Evolutionary conservation across 1,139 yeast genomes (phyloP).

Genomic region (Arxiozyma slooffiae): DNA sequence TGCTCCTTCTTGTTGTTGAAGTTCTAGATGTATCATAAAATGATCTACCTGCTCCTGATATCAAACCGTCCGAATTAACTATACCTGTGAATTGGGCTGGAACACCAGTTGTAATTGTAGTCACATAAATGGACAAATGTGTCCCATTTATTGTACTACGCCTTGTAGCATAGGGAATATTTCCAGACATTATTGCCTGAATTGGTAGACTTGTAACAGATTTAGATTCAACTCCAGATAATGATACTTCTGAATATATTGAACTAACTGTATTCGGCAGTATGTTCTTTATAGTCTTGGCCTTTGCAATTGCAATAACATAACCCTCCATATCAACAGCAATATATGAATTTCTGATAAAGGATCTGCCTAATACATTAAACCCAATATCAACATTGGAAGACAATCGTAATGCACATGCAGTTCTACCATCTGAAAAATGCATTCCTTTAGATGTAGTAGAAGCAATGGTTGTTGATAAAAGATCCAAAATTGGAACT

Average conservation of each 20-base stretch:
- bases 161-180: conserved; percentile 41
- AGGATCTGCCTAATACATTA: conserved; percentile 52
- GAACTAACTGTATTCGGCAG: not conserved
- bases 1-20: conserved; percentile 7
- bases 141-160: conserved; percentile 13
- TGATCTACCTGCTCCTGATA: conserved; percentile 23
- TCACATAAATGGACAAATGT: conserved; percentile 26
- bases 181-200: conserved; percentile 34
- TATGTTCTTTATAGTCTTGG: conserved; percentile 12
- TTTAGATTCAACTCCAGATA: not conserved
- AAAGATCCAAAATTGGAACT: conserved; percentile 45
- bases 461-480: conserved; percentile 35
- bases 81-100: conserved; percentile 27
- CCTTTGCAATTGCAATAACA: conserved; percentile 48
- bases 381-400: conserved; percentile 47
- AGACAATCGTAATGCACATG: conserved; percentile 50
- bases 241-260: not conserved
- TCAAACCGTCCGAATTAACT: conserved; percentile 23
- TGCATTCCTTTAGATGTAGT: conserved; percentile 28
- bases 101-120: conserved; percentile 29
- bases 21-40: conserved; percentile 24
- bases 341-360: conserved; percentile 46
- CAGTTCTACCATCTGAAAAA: conserved; percentile 46
- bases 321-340: conserved; percentile 60
- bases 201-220: conserved; percentile 5